Conservation (phyloP, 176 grass and related monocot genomes). For the Elymus sibiricus region DNA sequence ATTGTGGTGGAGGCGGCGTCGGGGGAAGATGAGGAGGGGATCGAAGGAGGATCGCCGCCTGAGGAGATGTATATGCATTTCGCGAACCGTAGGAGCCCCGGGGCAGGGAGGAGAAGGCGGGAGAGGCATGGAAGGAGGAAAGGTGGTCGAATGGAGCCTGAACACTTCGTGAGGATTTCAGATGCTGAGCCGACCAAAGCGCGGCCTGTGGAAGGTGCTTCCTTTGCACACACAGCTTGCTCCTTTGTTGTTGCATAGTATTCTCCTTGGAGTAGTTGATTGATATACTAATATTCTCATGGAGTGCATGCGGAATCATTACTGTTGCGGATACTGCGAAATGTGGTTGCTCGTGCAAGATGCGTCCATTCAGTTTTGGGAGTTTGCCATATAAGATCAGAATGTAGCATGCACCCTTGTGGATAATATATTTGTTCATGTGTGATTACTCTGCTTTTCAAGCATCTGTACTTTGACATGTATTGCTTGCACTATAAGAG, state of each 20-base stretch:
- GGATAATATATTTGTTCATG: not conserved
- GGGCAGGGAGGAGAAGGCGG: slow-evolving; percentile 39
- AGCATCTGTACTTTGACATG: not conserved
- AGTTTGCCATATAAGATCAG: not conserved
- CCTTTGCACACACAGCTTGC: slow-evolving; percentile 18
- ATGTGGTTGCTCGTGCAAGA: not conserved
- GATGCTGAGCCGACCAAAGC: slow-evolving; percentile 39
- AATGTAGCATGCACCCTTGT: not conserved
- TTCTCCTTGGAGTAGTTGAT: slow-evolving; percentile 11
- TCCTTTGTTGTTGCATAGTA: not conserved
- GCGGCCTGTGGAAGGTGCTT: slow-evolving; percentile 67
- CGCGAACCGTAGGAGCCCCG: slow-evolving; percentile 55
- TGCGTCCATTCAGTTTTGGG: not conserved
- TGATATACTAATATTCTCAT: not conserved
- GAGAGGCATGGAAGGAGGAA: slow-evolving; percentile 37
- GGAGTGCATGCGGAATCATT: not conserved
- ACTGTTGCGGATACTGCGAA: not conserved
- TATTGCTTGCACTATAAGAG: not conserved
- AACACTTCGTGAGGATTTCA: slow-evolving; percentile 57
- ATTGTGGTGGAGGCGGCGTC: slow-evolving; percentile 45
- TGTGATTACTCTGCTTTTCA: not conserved
- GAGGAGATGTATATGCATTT: slow-evolving; percentile 69
- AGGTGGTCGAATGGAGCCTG: slow-evolving; percentile 23
- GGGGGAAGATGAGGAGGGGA: slow-evolving; percentile 24
- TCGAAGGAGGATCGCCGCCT: slow-evolving; percentile 48